Evolutionary conservation across 495 filamentous ascomycete species (phyloP), one percentile per base, ranked within the genome.

Genomic region (Viridothelium virens): DNA sequence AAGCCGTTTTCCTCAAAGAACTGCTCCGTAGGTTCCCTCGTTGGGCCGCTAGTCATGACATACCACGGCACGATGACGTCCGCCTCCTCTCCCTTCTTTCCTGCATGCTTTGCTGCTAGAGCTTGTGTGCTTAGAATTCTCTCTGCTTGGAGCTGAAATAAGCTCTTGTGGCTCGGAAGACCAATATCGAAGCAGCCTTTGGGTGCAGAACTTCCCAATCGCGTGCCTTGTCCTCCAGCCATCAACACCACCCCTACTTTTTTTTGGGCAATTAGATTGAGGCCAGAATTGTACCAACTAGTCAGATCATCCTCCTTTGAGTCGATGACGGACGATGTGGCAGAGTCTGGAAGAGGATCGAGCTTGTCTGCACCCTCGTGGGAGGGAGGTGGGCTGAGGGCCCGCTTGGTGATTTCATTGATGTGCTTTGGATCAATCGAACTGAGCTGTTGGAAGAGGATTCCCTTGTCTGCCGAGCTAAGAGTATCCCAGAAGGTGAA

Each of bases 1-100:
- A 91, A 97, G 36, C 85, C 84, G 78, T 97, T 81, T 74, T 95
- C 79, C 77, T 89, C 80, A 77, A 99, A 99, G 81, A 92, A 99
- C 64, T 88, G 83, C 82, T 96, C 90, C 7, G 94, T 99, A 10
- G 92, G 89, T 64, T 85, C 85, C 70, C 92, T 84, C 12, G 94
- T 99, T n/a, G 94, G 95, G 10, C 94, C 94, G 71, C 91, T 96
- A 67, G 94, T 99, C 94, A 99, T 99, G 73, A 99, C 89, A 79
- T 97, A 99, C 94, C 94, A 99, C 6, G 94, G 95, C 38, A 99
- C 87, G 7, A 87, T 83, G 38, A 89, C 88, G 66, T 84, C 31
- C 14, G 18, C 53, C 18, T 62, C 72, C 69, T 74, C 71, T 0
- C 53, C 53, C 34, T 79, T 75, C 66, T 85, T 86, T 18, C 84